Conservation (phyloP, 192 early-diverging fungal species). For the Oehlia diaphana region DNA sequence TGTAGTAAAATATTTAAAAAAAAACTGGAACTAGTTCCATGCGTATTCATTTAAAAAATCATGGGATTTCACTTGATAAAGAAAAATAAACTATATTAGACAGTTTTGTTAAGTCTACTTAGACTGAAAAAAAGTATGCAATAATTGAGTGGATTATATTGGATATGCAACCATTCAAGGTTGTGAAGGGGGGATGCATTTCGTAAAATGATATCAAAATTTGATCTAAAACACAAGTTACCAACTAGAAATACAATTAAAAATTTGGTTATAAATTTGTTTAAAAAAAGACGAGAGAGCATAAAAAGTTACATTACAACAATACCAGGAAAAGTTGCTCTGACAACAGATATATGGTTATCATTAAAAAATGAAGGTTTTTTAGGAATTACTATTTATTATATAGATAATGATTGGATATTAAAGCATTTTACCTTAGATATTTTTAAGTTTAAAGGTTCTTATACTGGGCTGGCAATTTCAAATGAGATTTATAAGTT, state of each 20-base stretch:
- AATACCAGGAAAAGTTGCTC: neutral
- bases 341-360: neutral
- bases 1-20: too few species aligned
- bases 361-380: neutral
- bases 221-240: neutral
- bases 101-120: neutral
- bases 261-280: neutral
- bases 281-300: neutral
- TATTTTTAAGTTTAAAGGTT: too few species aligned
- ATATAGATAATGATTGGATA: slow-evolving; percentile 1
- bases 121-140: neutral
- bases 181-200: neutral
- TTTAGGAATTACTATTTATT: neutral
- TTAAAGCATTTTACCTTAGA: too few species aligned
- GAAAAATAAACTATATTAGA: too few species aligned
- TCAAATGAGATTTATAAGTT: too few species aligned
- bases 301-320: neutral
- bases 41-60: too few species aligned
- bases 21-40: too few species aligned
- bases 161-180: neutral
- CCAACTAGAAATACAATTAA: neutral
- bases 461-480: too few species aligned
- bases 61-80: too few species aligned
- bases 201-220: neutral
- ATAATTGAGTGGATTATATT: neutral